Percentiles rank a stretch among this genome's conserved stretches.
Evolutionary conservation across 768 basidiomycete genomes (phyloP).

Genomic region (Coprinopsis cinerea): DNA sequence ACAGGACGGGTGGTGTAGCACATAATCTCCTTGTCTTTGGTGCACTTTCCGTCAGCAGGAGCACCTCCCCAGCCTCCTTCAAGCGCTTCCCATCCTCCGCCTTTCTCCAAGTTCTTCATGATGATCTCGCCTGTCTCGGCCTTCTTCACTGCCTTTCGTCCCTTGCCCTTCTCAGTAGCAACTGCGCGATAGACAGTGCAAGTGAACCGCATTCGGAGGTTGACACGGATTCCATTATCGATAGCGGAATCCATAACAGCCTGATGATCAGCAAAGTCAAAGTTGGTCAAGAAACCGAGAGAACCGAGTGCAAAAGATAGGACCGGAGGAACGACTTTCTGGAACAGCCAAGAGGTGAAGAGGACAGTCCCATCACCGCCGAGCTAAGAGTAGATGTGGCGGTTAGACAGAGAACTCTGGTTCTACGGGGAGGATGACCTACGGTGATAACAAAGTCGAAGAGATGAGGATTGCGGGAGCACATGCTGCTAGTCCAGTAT

Average conservation of each 20-base stretch:
- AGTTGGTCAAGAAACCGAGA: slow-evolving; percentile 95
- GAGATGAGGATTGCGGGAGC: slow-evolving; percentile 79
- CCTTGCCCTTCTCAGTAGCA: slow-evolving; percentile 59
- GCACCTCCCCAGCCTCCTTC: slow-evolving; percentile 63
- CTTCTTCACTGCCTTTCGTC: slow-evolving; percentile 83
- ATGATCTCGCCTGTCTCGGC: slow-evolving; percentile 94
- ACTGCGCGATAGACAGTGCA: slow-evolving; percentile 97
- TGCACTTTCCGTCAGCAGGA: slow-evolving; percentile 35
- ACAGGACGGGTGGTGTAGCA: slow-evolving; percentile 93
- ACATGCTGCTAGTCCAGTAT: slow-evolving; percentile 98
- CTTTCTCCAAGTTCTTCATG: slow-evolving; percentile 87
- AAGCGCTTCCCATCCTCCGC: slow-evolving; percentile 92
- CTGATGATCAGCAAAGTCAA: slow-evolving; percentile 85
- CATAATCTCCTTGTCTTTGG: slow-evolving; percentile 95
- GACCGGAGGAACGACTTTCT: slow-evolving; percentile 96
- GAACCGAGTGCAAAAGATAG: slow-evolving; percentile 96
- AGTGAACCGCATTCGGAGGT: slow-evolving; percentile 98
- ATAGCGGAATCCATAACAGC: slow-evolving; percentile 82
- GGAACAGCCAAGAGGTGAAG: slow-evolving; percentile 99
- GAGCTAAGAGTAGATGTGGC: slow-evolving; percentile 44
- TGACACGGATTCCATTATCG: slow-evolving; percentile 92
- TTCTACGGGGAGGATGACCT: slow-evolving; percentile 24
- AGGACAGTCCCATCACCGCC: slow-evolving; percentile 98
- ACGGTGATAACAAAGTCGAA: slow-evolving; percentile 99
- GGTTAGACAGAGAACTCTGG: slow-evolving; percentile 11